Conservation (phyloP, 495 filamentous ascomycete genomes). For the Annulohypoxylon stygium region DNA sequence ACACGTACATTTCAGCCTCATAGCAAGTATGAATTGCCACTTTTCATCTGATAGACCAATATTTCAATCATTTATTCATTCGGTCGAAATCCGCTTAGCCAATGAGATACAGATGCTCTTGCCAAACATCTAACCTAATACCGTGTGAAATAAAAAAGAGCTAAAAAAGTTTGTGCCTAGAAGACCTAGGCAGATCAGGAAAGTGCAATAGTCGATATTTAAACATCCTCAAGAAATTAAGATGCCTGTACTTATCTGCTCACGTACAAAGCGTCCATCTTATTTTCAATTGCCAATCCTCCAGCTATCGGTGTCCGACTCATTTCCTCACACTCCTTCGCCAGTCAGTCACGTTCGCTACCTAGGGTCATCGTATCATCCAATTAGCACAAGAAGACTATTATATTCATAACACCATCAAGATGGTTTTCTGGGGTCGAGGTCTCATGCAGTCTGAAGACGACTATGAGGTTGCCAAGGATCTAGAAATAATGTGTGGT, state of each 20-base stretch:
- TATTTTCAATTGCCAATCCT: no score
- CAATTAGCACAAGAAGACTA: background rate
- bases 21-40: background rate
- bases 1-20: background rate
- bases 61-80: background rate
- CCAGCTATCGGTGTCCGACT: background rate
- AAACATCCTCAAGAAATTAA: no score
- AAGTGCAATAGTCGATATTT: background rate
- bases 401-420: background rate
- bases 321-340: background rate
- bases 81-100: background rate
- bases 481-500: conserved; percentile 29
- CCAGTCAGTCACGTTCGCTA: background rate
- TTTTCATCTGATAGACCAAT: background rate
- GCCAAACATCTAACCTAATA: background rate
- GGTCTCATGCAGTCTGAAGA: conserved; percentile 43
- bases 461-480: conserved; percentile 35
- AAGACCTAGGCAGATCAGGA: background rate
- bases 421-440: conserved; percentile 43
- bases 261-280: no score
- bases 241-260: no score
- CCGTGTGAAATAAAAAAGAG: background rate
- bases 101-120: background rate
- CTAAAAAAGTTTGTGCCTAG: background rate
- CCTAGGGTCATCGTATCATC: background rate